Conservation (phyloP, 2,329 filamentous ascomycete species). For the Phaeosphaeria sp. region DNA sequence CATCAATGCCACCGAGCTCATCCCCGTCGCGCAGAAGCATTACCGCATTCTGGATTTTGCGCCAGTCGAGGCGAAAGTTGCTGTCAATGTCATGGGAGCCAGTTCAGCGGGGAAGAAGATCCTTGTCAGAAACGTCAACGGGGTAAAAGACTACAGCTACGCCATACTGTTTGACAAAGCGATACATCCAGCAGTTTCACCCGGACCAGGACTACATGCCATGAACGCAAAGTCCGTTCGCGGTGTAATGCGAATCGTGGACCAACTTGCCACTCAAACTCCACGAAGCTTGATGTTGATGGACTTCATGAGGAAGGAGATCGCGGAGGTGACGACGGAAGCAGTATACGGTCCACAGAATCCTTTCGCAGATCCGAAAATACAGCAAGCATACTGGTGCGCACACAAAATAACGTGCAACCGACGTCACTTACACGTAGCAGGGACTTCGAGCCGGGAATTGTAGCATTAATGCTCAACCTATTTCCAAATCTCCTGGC, state of each 20-base stretch:
- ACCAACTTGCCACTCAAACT: conserved; percentile 7
- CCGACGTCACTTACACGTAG: conserved; percentile 18
- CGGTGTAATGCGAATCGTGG: conserved; percentile 26
- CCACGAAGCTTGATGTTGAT: conserved; percentile 7
- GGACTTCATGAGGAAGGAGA: conserved; percentile 34
- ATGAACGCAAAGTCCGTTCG: conserved; percentile 45
- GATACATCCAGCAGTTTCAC: conserved; percentile 39
- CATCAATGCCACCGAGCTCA: conserved; percentile 43
- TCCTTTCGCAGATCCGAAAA: conserved; percentile 41
- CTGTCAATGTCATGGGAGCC: conserved; percentile 40
- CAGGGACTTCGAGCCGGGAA: conserved; percentile 29
- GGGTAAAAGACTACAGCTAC: conserved; percentile 40
- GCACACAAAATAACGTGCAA: neutral
- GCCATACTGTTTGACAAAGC: conserved; percentile 36
- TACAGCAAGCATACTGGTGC: conserved; percentile 24
- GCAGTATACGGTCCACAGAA: conserved; percentile 50
- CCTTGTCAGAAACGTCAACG: conserved; percentile 41
- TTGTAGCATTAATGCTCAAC: conserved; percentile 11
- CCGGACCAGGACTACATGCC: conserved; percentile 41
- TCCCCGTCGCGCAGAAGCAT: conserved; percentile 43
- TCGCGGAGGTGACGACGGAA: conserved; percentile 45
- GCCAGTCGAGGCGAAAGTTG: conserved; percentile 46
- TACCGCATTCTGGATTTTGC: conserved; percentile 46
- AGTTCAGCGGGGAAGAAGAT: conserved; percentile 40
- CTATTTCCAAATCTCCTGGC: conserved; percentile 15